These are phyloP conservation scores for Blastocrithidia nonstop DNA, from an alignment of 208 protist species.

Conservation along the genomic window DNA sequence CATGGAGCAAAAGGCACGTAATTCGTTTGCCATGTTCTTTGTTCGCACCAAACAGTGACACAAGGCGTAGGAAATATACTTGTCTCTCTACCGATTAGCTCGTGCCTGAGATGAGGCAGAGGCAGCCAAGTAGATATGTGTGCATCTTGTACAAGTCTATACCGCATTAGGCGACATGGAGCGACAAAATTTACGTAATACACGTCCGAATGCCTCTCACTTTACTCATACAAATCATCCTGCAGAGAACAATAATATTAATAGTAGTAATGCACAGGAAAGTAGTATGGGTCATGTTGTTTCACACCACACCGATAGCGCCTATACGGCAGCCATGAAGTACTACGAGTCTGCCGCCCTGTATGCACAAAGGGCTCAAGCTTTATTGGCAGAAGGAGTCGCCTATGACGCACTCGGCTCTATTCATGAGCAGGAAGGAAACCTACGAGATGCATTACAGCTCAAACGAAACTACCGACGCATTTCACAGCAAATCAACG, in stretches of 20 bases:
- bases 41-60: constrained; percentile 39
- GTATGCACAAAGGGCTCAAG: constrained; percentile 20
- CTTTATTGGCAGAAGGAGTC: constrained; percentile 22
- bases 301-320: no score
- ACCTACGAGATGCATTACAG: constrained; percentile 40
- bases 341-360: constrained; percentile 24
- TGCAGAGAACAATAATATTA: no score
- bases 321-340: no score
- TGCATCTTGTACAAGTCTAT: constrained; percentile 54
- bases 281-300: no score
- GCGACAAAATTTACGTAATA: constrained; percentile 7
- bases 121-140: constrained; percentile 17
- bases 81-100: constrained; percentile 45
- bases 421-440: constrained; percentile 46
- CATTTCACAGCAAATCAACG: constrained; percentile 20
- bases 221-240: no score
- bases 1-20: constrained; percentile 48
- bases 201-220: no score
- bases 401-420: constrained; percentile 55
- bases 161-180: constrained; percentile 30
- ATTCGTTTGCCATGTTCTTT: constrained; percentile 33
- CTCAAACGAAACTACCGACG: constrained; percentile 55
- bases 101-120: constrained; percentile 30
- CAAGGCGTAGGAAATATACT: constrained; percentile 43
- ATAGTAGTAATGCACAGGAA: no score